Evolutionary conservation across 495 filamentous ascomycete species (phyloP).

Genomic region (Ascodesmis nigricans): DNA sequence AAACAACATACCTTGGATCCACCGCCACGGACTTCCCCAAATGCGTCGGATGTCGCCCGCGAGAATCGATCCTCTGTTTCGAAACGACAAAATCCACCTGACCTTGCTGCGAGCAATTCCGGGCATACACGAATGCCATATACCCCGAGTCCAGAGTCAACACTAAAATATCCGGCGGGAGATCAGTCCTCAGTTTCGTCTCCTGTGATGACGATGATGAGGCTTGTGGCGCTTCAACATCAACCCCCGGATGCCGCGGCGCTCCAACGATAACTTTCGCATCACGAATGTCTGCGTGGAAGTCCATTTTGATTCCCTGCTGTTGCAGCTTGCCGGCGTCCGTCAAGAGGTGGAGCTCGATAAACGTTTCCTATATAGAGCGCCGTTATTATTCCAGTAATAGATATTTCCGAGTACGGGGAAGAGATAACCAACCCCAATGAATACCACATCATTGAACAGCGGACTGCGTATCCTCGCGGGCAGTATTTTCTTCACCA

Average conservation of each 20-base stretch:
- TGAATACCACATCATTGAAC: conserved; percentile 75
- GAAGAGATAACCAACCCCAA: conserved; percentile 38
- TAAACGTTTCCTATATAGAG: conserved; percentile 31
- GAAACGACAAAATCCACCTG: conserved; percentile 37
- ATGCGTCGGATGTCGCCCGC: conserved; percentile 31
- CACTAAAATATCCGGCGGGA: conserved; percentile 58
- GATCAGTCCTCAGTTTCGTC: conserved; percentile 9
- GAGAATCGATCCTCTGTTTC: conserved; percentile 33
- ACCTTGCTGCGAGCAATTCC: conserved; percentile 24
- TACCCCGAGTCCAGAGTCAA: conserved; percentile 47
- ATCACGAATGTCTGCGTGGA: conserved; percentile 46
- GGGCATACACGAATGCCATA: conserved; percentile 48
- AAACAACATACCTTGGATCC: conserved; percentile 49
- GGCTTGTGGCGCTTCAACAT: too few species aligned
- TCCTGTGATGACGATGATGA: not conserved
- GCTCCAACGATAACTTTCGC: conserved; percentile 38
- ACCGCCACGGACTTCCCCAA: conserved; percentile 63
- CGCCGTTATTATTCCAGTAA: not conserved
- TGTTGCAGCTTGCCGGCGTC: conserved; percentile 43
- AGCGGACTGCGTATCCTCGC: conserved; percentile 45
- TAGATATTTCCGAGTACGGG: not conserved
- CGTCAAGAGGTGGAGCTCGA: conserved; percentile 48
- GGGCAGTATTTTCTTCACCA: conserved; percentile 59
- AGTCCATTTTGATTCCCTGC: conserved; percentile 49
- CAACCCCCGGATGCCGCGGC: conserved; percentile 24